Percentiles rank a stretch among this genome's conserved stretches.
These are phyloP conservation scores for Nematocida sp. DNA, from an alignment of 371 early-diverging fungal species.

Conservation along the genomic window DNA sequence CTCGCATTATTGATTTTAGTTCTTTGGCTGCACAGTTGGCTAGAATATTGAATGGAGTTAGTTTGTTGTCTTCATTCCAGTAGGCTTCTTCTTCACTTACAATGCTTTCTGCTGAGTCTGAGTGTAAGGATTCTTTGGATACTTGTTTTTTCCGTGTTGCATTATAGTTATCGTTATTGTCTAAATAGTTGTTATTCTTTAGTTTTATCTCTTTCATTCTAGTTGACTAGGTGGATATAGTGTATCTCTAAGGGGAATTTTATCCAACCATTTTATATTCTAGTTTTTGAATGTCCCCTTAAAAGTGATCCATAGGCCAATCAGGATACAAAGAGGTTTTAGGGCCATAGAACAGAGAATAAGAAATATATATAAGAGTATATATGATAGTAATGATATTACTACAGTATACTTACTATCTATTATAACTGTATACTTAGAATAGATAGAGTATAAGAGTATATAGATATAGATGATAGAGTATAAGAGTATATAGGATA, in stretches of 20 bases:
- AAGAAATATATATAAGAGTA: too few relatives aligned
- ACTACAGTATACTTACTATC: too few relatives aligned
- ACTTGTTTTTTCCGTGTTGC: slow-evolving; percentile 5
- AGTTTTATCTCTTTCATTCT: slow-evolving; percentile 37
- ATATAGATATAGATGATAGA: too few relatives aligned
- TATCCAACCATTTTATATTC: slow-evolving; percentile 45
- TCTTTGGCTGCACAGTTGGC: slow-evolving; percentile 53
- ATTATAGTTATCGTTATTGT: slow-evolving; percentile 1
- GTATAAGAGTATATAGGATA: too few relatives aligned
- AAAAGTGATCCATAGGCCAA: too few relatives aligned
- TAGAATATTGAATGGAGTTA: slow-evolving; percentile 45
- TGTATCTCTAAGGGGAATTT: slow-evolving; percentile 38
- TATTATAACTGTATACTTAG: too few relatives aligned
- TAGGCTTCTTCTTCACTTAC: neutral
- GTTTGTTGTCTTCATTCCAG: neutral
- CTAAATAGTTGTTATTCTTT: slow-evolving; percentile 14
- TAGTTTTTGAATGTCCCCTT: too few relatives aligned
- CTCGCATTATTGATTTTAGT: neutral
- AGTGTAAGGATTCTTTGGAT: neutral
- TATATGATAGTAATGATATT: too few relatives aligned
- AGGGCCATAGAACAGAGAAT: too few relatives aligned
- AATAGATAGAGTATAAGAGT: too few relatives aligned
- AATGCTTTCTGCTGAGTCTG: neutral
- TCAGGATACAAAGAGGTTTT: too few relatives aligned
- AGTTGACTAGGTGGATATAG: too few relatives aligned